Conservation (phyloP, 768 basidiomycete genomes). For the Termitomyces sp. region DNA sequence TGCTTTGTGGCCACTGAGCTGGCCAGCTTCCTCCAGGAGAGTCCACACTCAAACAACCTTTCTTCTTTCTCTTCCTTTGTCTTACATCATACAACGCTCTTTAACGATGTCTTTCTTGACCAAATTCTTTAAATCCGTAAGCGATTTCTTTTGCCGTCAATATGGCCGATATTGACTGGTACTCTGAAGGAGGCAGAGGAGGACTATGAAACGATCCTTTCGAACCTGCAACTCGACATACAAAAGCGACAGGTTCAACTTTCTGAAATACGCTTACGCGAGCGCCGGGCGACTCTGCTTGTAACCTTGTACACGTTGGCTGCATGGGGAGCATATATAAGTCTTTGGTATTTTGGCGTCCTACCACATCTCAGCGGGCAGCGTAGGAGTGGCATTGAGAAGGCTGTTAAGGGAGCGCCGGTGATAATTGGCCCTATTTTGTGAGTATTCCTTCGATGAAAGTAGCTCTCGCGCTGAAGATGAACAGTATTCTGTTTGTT, state of each 20-base stretch:
- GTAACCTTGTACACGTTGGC: conserved; percentile 79
- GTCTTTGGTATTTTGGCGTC: conserved; percentile 66
- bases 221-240: conserved; percentile 64
- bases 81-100: conserved; percentile 9
- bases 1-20: conserved; percentile 6
- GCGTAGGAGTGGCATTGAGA: conserved; percentile 34
- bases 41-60: background rate
- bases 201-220: conserved; percentile 76
- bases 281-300: conserved; percentile 73
- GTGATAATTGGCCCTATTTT: conserved; percentile 75
- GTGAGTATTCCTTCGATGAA: conserved; percentile 44
- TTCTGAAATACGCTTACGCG: conserved; percentile 81
- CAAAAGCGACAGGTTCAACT: conserved; percentile 71
- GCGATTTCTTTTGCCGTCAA: background rate
- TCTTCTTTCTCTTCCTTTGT: background rate
- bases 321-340: conserved; percentile 70
- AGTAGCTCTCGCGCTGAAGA: conserved; percentile 6
- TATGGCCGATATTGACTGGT: background rate
- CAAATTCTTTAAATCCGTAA: conserved; percentile 16
- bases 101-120: conserved; percentile 18
- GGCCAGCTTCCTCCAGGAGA: conserved; percentile 3
- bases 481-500: conserved; percentile 65
- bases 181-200: conserved; percentile 52
- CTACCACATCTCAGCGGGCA: conserved; percentile 43
- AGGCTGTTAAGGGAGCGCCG: conserved; percentile 48